Evolutionary conservation across 2,329 filamentous ascomycete species (phyloP).

Genomic region (Scedosporium boydii): DNA sequence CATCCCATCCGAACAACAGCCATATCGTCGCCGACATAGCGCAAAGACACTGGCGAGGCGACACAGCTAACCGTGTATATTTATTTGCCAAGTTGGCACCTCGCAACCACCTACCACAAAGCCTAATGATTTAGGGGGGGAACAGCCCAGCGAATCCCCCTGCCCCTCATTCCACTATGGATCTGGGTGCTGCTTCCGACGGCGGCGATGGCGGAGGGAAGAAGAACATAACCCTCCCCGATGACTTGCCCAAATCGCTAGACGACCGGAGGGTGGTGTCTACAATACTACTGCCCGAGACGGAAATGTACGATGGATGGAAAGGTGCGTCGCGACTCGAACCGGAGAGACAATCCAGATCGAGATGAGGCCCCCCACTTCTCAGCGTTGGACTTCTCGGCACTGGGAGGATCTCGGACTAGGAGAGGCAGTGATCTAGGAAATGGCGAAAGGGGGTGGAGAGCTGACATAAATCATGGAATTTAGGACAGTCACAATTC

Average conservation of each 20-base stretch:
- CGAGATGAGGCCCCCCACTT: slow-evolving; percentile 3
- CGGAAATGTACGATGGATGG: slow-evolving; percentile 98
- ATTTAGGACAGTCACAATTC: slow-evolving; percentile 84
- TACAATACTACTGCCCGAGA: slow-evolving; percentile 63
- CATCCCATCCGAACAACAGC: neutral
- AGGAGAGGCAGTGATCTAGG: neutral
- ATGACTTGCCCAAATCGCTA: slow-evolving; percentile 82
- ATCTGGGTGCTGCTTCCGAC: slow-evolving; percentile 38
- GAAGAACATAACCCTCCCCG: slow-evolving; percentile 52
- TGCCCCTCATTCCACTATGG: slow-evolving; percentile 38
- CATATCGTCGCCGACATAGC: neutral
- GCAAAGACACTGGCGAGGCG: neutral
- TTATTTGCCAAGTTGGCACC: neutral
- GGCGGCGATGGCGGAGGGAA: slow-evolving; percentile 26
- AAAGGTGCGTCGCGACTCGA: slow-evolving; percentile 52
- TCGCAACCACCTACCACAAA: neutral
- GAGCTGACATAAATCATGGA: neutral
- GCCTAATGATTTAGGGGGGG: slow-evolving; percentile 1
- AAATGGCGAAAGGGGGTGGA: neutral
- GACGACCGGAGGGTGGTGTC: slow-evolving; percentile 72
- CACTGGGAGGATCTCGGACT: neutral
- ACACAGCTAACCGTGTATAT: neutral
- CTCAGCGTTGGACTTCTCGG: neutral
- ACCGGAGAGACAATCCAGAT: neutral
- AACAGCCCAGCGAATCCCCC: slow-evolving; percentile 21